Evolutionary conservation across 2,329 filamentous ascomycete species (phyloP), one percentile per base, ranked within the genome.

Genomic region (Tolypocladium album): DNA sequence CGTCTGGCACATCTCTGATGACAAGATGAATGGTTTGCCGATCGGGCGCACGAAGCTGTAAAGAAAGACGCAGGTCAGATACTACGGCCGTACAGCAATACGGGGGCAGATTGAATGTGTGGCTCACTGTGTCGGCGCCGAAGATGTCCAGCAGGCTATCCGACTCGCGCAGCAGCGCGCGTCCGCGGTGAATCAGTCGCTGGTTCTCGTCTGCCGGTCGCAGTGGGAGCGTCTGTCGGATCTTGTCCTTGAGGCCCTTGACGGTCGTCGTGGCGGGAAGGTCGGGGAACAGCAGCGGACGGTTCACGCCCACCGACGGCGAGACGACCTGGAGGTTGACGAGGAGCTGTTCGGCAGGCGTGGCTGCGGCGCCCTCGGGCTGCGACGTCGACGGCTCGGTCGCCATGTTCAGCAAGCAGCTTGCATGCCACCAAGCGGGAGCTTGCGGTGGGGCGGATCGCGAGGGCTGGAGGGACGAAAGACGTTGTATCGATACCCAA

Each of bases 241-340:
- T 84, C 67, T 74, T 81, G 52, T 79, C 78, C 68, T 86, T 87
- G 40, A 87, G 72, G 68, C 84, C 74, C 60, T 77, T 78, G 56
- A 87, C 74, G 0, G 82, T 85, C 2, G 80, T 83, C 1, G 74
- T 73, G 47, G 75, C 74, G 17, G 79, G 73, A 13, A 86, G 70
- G 27, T 73, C 69, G 31, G 77, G 73, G 55, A 86, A 81, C 50
- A 73, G 70, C 57, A 86, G 68, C 20, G 80, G 79, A 24, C 76
- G 75, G 58, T 75, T 78, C 15, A 84, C 79, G 42, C 78, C 79
- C 57, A 78, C 72, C 17, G 82, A 85, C 4, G 84, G 84, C 61
- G 84, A 87, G 47, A 87, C 68, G 61, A 87, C 74, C 62, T 84
- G 78, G 57, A 87, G 75, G 61, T 80, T 84, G 69, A 86, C 78